phyloP scores from a whole-genome alignment of 495 filamentous ascomycete genomes.

The Neurospora intermedia region DNA sequence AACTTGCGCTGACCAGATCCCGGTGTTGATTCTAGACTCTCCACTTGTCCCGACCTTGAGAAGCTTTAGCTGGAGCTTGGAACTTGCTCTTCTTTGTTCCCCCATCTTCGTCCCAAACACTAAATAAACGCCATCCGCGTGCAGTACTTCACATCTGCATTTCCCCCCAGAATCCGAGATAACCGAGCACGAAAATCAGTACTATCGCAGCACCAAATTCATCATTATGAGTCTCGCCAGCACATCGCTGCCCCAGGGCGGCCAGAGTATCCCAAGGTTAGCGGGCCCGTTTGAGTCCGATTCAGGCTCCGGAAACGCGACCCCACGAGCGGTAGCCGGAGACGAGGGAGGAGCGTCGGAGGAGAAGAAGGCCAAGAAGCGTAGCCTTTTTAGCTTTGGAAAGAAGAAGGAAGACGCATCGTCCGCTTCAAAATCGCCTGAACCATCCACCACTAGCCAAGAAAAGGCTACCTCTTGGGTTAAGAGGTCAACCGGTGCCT shows the following conservation, averaged over 20 bases:
- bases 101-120: neutral
- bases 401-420: slow-evolving; percentile 52
- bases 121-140: neutral
- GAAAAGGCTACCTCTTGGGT: slow-evolving; percentile 12
- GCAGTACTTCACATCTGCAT: neutral
- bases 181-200: neutral
- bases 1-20: neutral
- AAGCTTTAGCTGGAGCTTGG: neutral
- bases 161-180: neutral
- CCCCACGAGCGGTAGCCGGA: slow-evolving; percentile 23
- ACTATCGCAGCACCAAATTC: neutral
- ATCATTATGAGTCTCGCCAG: slow-evolving; percentile 18
- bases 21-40: neutral
- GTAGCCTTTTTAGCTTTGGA: slow-evolving; percentile 50
- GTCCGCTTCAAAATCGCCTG: slow-evolving; percentile 27
- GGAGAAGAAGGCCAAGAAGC: slow-evolving; percentile 38
- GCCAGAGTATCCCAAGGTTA: slow-evolving; percentile 15
- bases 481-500: slow-evolving; percentile 23
- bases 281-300: slow-evolving; percentile 21
- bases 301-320: slow-evolving; percentile 22
- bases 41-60: neutral
- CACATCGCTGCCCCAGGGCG: slow-evolving; percentile 10
- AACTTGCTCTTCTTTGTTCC: neutral
- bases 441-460: slow-evolving; percentile 10
- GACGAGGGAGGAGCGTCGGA: slow-evolving; percentile 8